Base-by-base conservation (phyloP, 495 filamentous ascomycete species). In the Copromyces sp. region DNA sequence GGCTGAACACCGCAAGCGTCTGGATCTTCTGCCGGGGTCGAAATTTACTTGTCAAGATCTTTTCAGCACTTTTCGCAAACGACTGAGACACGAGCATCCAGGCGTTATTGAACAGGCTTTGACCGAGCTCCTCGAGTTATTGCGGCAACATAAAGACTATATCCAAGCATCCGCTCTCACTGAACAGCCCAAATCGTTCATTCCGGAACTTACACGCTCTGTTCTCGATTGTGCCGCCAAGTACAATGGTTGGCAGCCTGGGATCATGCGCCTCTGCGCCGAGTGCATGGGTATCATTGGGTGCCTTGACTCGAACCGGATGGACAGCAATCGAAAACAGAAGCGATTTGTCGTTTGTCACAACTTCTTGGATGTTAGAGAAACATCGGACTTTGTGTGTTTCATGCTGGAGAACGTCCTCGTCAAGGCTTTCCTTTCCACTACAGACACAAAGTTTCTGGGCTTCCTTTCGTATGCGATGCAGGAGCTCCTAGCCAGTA, bases 401-500 rank as follows among this genome's bases (percentile, higher is more conserved):
- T 94, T 93, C 75, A 84, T 95, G 61, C 86, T 99, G 9, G 91
- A 96, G 75, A 86, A 95, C 77, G 90, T 97, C 2, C 83, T 98
- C 32, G 93, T 98, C 69, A 93, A 94, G 75, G 90, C 94, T 14
- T 99, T 99, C 78, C 83, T 95, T 41, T 95, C 94, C 3, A 90
- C 92, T 11, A 94, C 89, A 3, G 95, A 97, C 77, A 91, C 94
- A 0, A 90, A 89, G 77, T 87, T 92, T 20, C 94, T 97, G 78
- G 93, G 93, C 1, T 98, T 96, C 78, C 84, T 99, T 17, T 93
- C 94, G 16, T 98, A 90, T 78, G 92, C 90, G 3, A 97, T 98
- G 90, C 95, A 99, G 80, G 91, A 95, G 75, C 85, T 99, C 9
- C 87, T 98, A 9, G 90, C 89, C 70, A 88, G 90, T 73, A 90